phyloP scores from a whole-genome alignment of 2,329 filamentous ascomycete genomes.

The Monosporascus sp. region DNA sequence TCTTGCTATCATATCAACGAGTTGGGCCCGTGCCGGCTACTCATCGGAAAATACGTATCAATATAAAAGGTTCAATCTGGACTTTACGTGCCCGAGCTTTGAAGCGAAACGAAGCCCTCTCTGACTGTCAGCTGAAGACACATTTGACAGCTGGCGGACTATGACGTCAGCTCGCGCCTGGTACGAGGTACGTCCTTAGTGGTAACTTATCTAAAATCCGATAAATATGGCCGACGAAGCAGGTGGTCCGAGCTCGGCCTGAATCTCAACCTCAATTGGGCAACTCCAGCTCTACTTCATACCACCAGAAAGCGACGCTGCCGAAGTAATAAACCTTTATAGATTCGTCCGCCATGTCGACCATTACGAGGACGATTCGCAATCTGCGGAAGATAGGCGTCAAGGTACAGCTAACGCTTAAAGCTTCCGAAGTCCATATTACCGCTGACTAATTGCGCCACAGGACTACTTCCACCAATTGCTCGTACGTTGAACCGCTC shows the following conservation, averaged over 20 bases:
- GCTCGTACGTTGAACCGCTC: slow-evolving; percentile 60
- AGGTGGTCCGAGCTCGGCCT: neutral
- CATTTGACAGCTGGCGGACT: neutral
- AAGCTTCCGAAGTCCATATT: neutral
- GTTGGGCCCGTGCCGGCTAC: neutral
- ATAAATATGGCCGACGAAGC: neutral
- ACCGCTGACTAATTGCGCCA: slow-evolving; percentile 31
- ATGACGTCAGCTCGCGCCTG: too few species aligned
- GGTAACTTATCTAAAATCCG: neutral
- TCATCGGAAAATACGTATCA: neutral
- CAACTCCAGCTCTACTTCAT: neutral
- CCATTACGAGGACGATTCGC: slow-evolving; percentile 75
- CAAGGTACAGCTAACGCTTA: slow-evolving; percentile 55
- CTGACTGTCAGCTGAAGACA: neutral
- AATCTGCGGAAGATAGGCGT: slow-evolving; percentile 84
- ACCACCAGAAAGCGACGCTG: slow-evolving; percentile 5
- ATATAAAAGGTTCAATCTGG: neutral
- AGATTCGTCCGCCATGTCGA: slow-evolving; percentile 69
- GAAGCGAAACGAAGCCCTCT: neutral
- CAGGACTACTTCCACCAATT: slow-evolving; percentile 91
- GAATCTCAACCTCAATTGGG: neutral
- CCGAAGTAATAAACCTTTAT: slow-evolving; percentile 21
- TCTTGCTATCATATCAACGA: slow-evolving; percentile 22
- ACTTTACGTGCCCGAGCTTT: neutral
- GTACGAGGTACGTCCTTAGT: too few species aligned